Conservation (phyloP, 2,329 filamentous ascomycete genomes). For the Scedosporium aurantiacum region DNA sequence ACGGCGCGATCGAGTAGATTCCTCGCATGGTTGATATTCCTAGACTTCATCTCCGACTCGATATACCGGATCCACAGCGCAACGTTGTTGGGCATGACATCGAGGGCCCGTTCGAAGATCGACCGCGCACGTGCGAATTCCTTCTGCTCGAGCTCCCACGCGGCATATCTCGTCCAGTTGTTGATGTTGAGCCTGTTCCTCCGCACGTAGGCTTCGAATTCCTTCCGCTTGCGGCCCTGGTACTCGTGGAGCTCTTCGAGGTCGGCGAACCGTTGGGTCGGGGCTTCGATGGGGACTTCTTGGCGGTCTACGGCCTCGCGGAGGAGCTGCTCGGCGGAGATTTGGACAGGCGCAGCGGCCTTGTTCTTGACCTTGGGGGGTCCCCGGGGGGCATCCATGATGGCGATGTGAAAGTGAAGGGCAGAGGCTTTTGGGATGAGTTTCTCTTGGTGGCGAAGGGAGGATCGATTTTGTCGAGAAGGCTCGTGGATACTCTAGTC, state of each 20-base stretch:
- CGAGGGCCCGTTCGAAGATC: constrained; percentile 88
- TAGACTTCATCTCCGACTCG: constrained; percentile 84
- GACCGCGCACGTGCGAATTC: constrained; percentile 86
- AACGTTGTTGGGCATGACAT: constrained; percentile 80
- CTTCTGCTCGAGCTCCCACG: constrained; percentile 97
- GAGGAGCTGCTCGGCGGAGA: constrained; percentile 92
- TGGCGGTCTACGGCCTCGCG: constrained; percentile 95
- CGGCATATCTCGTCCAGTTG: constrained; percentile 97
- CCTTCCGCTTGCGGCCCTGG: constrained; percentile 88
- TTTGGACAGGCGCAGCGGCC: constrained; percentile 79
- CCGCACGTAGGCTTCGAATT: constrained; percentile 96
- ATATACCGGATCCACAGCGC: constrained; percentile 87
- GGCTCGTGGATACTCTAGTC: no score
- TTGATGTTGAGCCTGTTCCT: constrained; percentile 93
- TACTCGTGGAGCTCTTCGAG: constrained; percentile 97
- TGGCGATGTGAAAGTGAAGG: constrained; percentile 16
- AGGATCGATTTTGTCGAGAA: neutral
- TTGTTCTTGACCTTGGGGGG: constrained; percentile 98
- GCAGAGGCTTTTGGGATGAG: constrained; percentile 5
- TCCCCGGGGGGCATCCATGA: constrained; percentile 82
- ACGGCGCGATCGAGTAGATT: constrained; percentile 94
- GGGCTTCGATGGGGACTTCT: constrained; percentile 76
- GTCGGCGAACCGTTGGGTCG: constrained; percentile 89
- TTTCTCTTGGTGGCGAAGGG: neutral
- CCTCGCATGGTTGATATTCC: constrained; percentile 93